phyloP scores from a whole-genome alignment of 176 grass and related monocot genomes.

The Juncus inflexus region DNA sequence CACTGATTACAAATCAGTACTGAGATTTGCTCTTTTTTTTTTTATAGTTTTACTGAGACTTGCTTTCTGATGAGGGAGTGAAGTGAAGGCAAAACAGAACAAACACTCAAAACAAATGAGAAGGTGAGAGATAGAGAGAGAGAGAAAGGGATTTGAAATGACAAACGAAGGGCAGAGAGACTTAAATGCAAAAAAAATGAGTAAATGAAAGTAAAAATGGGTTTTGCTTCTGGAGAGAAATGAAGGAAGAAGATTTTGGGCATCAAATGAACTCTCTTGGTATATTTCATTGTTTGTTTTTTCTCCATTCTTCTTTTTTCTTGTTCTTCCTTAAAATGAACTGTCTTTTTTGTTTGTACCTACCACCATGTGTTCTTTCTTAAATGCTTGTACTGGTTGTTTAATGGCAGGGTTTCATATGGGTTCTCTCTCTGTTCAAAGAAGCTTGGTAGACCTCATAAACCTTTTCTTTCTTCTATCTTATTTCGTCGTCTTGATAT shows the following conservation, averaged over 20 bases:
- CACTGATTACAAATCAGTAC: too few species aligned
- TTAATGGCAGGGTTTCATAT: slow-evolving; percentile 9
- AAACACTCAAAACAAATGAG: too few species aligned
- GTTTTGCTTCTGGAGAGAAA: not conserved
- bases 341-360: not conserved
- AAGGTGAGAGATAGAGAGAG: too few species aligned
- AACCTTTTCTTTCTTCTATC: slow-evolving; percentile 36
- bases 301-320: not conserved
- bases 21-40: too few species aligned
- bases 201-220: not conserved
- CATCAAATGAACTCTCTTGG: not conserved
- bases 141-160: too few species aligned
- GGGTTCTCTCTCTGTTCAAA: slow-evolving; percentile 37
- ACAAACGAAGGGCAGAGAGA: too few species aligned
- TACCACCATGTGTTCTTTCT: not conserved
- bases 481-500: slow-evolving; percentile 33
- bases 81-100: too few species aligned
- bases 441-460: slow-evolving; percentile 28
- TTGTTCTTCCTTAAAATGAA: not conserved
- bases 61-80: too few species aligned
- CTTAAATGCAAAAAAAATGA: too few species aligned
- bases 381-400: not conserved
- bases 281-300: not conserved
- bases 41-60: too few species aligned
- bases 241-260: not conserved